Percentiles rank a stretch among this genome's conserved stretches.
Evolutionary conservation across 352 stramenopile species (phyloP).

Genomic region (Globisporangium spiculum): DNA sequence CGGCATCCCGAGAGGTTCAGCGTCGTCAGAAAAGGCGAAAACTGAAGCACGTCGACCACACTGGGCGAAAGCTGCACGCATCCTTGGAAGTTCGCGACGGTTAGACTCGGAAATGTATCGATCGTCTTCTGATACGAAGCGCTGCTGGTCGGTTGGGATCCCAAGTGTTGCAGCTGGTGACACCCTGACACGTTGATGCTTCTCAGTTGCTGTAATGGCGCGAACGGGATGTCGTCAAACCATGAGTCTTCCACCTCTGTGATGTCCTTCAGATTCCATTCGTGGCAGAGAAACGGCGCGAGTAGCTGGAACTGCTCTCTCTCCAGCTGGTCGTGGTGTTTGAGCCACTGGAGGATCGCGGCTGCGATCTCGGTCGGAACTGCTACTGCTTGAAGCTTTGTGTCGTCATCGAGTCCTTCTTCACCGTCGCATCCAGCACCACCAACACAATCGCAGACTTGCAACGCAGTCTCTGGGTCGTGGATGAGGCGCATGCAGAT

Average conservation of each 20-base stretch:
- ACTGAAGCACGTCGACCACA: conserved; percentile 51
- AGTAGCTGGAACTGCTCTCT: conserved; percentile 57
- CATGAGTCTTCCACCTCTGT: conserved; percentile 57
- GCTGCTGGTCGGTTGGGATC: conserved; percentile 16
- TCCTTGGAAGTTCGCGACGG: conserved; percentile 46
- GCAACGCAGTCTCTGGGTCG: conserved; percentile 20
- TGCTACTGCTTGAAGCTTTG: conserved; percentile 10
- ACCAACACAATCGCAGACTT: background rate
- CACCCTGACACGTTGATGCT: conserved; percentile 61
- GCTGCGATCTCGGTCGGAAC: conserved; percentile 44
- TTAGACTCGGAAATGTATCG: conserved; percentile 52
- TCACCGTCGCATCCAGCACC: background rate
- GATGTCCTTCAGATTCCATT: conserved; percentile 55
- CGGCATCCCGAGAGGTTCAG: conserved; percentile 61
- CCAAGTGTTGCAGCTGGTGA: conserved; percentile 46
- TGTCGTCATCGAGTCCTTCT: background rate
- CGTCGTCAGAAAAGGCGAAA: conserved; percentile 48
- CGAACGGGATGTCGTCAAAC: conserved; percentile 52
- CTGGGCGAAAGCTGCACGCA: conserved; percentile 42
- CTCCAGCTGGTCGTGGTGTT: conserved; percentile 47
- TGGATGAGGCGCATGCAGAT: conserved; percentile 47
- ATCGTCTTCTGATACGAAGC: conserved; percentile 20
- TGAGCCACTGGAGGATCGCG: conserved; percentile 49
- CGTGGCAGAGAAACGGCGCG: conserved; percentile 44
- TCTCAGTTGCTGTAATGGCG: conserved; percentile 45